Evolutionary conservation across 495 filamentous ascomycete species (phyloP).

Genomic region (Penicillium salamii): DNA sequence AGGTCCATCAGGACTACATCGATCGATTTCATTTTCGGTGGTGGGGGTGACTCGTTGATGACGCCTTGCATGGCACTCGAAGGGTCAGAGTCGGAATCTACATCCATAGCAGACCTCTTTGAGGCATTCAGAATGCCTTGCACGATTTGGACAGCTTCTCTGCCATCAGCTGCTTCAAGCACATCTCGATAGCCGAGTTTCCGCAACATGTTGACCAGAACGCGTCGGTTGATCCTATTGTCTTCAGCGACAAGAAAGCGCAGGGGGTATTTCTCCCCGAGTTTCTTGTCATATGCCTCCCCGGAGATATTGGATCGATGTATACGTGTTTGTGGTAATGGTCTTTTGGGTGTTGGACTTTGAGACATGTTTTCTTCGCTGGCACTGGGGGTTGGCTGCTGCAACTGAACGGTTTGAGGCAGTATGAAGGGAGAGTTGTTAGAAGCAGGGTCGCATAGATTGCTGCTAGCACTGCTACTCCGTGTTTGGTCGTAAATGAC

Average conservation of each 20-base stretch:
- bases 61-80: not conserved
- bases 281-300: slow-evolving; percentile 37
- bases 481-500: slow-evolving; percentile 22
- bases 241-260: slow-evolving; percentile 77
- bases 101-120: not conserved
- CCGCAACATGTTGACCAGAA: slow-evolving; percentile 66
- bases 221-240: slow-evolving; percentile 75
- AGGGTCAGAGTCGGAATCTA: not conserved
- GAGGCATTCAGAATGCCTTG: slow-evolving; percentile 34
- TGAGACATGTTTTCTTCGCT: slow-evolving; percentile 30
- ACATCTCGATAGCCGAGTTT: slow-evolving; percentile 68
- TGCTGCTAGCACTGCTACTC: slow-evolving; percentile 23
- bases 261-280: slow-evolving; percentile 60
- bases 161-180: slow-evolving; percentile 68
- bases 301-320: slow-evolving; percentile 21
- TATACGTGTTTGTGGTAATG: slow-evolving; percentile 15
- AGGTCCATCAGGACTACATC: slow-evolving; percentile 79
- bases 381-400: slow-evolving; percentile 34
- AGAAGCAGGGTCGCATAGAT: slow-evolving; percentile 19
- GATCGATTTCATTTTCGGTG: slow-evolving; percentile 43
- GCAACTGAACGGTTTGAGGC: slow-evolving; percentile 24
- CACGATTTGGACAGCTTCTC: slow-evolving; percentile 69
- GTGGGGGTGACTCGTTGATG: slow-evolving; percentile 3
- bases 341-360: slow-evolving; percentile 27
- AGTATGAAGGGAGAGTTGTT: slow-evolving; percentile 20